Evolutionary conservation across 2,329 filamentous ascomycete genomes (phyloP).

Genomic region (Cadophora sp.): DNA sequence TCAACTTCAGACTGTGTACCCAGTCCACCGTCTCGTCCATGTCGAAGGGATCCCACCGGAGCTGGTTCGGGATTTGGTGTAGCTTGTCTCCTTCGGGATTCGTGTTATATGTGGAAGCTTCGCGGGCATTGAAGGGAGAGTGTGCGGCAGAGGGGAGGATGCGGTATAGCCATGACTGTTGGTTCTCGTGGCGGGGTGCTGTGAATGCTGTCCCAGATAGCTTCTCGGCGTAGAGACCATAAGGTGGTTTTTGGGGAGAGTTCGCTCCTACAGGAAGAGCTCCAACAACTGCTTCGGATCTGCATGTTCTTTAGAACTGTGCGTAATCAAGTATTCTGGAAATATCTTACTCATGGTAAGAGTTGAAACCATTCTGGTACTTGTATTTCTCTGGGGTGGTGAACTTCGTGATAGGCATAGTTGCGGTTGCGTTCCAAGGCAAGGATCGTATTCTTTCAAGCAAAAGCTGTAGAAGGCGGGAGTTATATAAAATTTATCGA

Average conservation of each 20-base stretch:
- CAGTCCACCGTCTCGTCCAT: slow-evolving; percentile 72
- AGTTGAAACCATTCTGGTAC: slow-evolving; percentile 72
- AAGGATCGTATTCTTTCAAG: background rate
- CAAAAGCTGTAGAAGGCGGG: background rate
- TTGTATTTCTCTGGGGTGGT: slow-evolving; percentile 67
- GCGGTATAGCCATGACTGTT: slow-evolving; percentile 64
- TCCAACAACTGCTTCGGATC: slow-evolving; percentile 69
- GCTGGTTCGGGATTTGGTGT: slow-evolving; percentile 80
- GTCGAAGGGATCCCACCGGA: slow-evolving; percentile 78
- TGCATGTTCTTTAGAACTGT: slow-evolving; percentile 43
- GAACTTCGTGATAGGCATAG: slow-evolving; percentile 71
- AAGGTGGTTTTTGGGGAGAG: slow-evolving; percentile 72
- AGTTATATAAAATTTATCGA: background rate
- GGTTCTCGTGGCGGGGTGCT: slow-evolving; percentile 61
- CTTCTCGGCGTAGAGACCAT: slow-evolving; percentile 73
- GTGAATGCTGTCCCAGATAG: slow-evolving; percentile 65
- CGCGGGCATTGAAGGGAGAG: slow-evolving; percentile 53
- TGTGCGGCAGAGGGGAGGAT: slow-evolving; percentile 62
- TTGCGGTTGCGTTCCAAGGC: slow-evolving; percentile 13
- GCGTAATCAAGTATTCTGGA: background rate
- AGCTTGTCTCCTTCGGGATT: slow-evolving; percentile 50
- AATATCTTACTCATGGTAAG: slow-evolving; percentile 66
- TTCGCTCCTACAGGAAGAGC: slow-evolving; percentile 71
- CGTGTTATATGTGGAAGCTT: slow-evolving; percentile 53
- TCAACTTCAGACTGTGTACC: slow-evolving; percentile 67